Conservation (phyloP, 2,329 filamentous ascomycete species). For the Gnomoniopsis smithogilvyi region DNA sequence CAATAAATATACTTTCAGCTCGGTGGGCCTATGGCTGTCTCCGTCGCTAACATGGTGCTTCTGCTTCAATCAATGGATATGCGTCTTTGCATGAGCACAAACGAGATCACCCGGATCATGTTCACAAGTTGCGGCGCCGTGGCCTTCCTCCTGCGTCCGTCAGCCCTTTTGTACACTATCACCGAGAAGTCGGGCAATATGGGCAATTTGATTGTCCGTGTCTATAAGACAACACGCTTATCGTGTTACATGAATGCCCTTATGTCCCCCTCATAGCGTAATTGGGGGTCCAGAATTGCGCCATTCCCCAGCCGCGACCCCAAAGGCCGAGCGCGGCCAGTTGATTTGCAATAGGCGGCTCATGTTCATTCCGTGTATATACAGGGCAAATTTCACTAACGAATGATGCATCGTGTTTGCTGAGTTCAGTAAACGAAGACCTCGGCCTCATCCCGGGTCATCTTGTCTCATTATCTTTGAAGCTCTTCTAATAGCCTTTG, state of each 20-base stretch:
- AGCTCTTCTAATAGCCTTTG: no score
- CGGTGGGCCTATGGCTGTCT: not conserved
- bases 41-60: not conserved
- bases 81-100: no score
- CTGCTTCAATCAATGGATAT: no score
- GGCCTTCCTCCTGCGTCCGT: no score
- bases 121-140: no score
- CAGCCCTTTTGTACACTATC: no score
- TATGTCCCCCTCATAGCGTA: conserved; percentile 18
- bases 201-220: not conserved
- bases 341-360: not conserved
- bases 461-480: not conserved
- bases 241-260: not conserved
- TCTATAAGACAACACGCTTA: not conserved
- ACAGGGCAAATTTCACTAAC: not conserved
- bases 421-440: not conserved
- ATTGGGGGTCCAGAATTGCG: conserved; percentile 13
- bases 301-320: not conserved
- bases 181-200: not conserved
- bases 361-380: not conserved
- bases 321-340: conserved; percentile 3
- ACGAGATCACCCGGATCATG: no score
- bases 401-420: not conserved
- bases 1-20: not conserved
- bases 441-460: not conserved